These are phyloP conservation scores for Gossypium arboreum DNA, from an alignment of 345 rosid species.

Conservation along the genomic window DNA sequence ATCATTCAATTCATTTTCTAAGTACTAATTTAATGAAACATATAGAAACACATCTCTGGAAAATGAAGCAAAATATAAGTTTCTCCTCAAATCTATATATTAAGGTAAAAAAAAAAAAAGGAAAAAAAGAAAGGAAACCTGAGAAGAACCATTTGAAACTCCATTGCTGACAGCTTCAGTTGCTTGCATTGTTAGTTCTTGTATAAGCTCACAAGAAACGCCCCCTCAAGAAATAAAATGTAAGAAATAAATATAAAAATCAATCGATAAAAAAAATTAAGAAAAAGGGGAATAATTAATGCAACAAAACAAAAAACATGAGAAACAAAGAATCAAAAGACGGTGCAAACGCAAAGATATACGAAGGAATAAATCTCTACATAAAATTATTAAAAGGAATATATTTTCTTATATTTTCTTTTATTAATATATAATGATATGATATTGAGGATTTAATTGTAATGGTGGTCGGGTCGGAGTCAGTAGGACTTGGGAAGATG, in stretches of 20 bases:
- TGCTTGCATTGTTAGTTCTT: conserved; percentile 17
- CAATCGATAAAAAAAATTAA: neutral
- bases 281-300: neutral
- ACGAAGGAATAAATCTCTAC: neutral
- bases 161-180: conserved; percentile 6
- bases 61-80: neutral
- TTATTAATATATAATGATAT: neutral
- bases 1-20: neutral
- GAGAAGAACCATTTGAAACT: conserved; percentile 19
- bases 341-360: neutral
- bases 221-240: neutral
- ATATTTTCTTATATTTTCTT: too few species aligned
- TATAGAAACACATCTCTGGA: neutral
- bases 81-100: neutral
- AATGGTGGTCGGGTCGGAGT: neutral
- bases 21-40: neutral
- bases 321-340: neutral
- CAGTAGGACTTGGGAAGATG: neutral
- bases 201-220: neutral
- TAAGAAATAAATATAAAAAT: neutral
- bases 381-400: too few species aligned
- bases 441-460: neutral
- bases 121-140: neutral
- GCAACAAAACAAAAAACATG: neutral
- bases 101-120: neutral